These are phyloP conservation scores for Tuber magnatum DNA, from an alignment of 495 filamentous ascomycete species.

Conservation along the genomic window DNA sequence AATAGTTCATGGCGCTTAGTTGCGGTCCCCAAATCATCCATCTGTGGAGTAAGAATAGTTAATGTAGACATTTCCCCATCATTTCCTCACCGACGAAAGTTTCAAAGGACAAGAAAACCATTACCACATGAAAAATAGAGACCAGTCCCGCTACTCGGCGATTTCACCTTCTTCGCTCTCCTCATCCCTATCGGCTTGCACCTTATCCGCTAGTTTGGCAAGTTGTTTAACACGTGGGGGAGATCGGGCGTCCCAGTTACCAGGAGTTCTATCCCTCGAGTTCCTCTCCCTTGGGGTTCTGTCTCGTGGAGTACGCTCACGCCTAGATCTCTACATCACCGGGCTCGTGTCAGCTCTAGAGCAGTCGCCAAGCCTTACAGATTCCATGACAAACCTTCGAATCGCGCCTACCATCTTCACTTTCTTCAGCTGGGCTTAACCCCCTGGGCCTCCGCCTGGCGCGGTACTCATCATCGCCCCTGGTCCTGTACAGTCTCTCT, in stretches of 20 bases:
- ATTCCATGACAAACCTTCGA: conserved; percentile 48
- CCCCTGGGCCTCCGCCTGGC: conserved; percentile 56
- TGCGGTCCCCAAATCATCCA: not conserved
- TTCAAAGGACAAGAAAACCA: conserved; percentile 1
- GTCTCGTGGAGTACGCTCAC: conserved; percentile 55
- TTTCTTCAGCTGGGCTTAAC: conserved; percentile 71
- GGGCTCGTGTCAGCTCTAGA: conserved; percentile 17
- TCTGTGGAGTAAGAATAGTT: not conserved
- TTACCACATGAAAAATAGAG: conserved; percentile 4
- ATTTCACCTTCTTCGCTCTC: conserved; percentile 98
- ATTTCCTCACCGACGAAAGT: not conserved
- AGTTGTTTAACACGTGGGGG: conserved; percentile 30
- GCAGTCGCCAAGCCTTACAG: conserved; percentile 1
- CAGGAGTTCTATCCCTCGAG: conserved; percentile 27
- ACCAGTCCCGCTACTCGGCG: conserved; percentile 59
- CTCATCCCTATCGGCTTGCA: conserved; percentile 42
- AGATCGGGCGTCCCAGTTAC: conserved; percentile 23
- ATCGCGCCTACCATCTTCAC: conserved; percentile 57
- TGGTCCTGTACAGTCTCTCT: conserved; percentile 71
- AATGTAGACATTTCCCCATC: conserved; percentile 3
- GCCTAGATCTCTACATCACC: conserved; percentile 51
- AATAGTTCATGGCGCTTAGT: not conserved
- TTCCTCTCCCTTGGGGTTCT: conserved; percentile 44
- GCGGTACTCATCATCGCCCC: conserved; percentile 63
- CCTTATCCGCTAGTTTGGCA: conserved; percentile 37